Evolutionary conservation across 345 rosid species (phyloP).

Genomic region (Bruguiera parviflora): DNA sequence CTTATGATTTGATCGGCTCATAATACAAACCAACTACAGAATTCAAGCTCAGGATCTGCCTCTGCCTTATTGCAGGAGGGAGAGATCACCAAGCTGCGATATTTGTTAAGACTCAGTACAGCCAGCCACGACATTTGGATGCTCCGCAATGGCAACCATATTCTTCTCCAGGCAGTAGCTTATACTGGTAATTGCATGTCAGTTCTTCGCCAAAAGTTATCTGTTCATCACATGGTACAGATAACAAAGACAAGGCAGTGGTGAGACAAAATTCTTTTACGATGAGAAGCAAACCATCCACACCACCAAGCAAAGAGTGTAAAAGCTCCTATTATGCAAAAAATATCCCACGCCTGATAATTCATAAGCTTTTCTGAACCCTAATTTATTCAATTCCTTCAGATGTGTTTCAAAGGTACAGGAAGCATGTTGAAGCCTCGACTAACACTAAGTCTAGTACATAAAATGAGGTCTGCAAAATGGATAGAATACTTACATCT

Average conservation of each 20-base stretch:
- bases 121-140: slow-evolving; percentile 60
- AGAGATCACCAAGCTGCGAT: not conserved
- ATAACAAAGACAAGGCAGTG: slow-evolving; percentile 5
- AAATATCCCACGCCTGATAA: not conserved
- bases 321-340: not conserved
- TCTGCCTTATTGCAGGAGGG: not conserved
- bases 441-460: not conserved
- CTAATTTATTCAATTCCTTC: not conserved
- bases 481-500: slow-evolving; percentile 61
- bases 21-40: not conserved
- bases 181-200: slow-evolving; percentile 55
- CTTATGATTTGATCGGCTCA: not conserved
- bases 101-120: slow-evolving; percentile 27
- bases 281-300: not conserved
- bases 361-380: not conserved
- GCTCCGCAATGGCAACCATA: slow-evolving; percentile 69
- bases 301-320: not conserved
- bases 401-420: not conserved
- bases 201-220: slow-evolving; percentile 90
- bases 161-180: slow-evolving; percentile 55
- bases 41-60: not conserved
- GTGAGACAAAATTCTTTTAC: not conserved
- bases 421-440: slow-evolving; percentile 1
- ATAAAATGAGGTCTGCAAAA: not conserved
- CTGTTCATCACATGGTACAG: slow-evolving; percentile 43